phyloP scores from a whole-genome alignment of 2,329 filamentous ascomycete genomes.

The Sporothrix sp. region DNA sequence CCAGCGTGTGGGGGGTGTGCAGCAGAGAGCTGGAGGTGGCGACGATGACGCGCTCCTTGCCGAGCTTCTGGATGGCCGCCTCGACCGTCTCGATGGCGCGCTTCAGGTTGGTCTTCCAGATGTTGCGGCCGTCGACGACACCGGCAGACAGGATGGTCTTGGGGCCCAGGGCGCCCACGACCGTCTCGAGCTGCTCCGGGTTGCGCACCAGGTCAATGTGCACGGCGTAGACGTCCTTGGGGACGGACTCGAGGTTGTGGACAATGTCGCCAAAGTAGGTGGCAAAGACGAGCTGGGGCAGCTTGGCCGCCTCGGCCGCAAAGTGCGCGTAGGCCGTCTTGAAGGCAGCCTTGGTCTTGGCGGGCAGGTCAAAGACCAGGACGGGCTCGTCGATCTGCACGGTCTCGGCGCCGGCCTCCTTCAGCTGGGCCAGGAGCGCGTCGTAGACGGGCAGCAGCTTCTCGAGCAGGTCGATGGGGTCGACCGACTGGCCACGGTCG shows the following conservation, averaged over 20 bases:
- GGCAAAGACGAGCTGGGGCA: constrained; percentile 81
- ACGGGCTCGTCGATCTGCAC: constrained; percentile 98
- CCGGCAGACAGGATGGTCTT: constrained; percentile 88
- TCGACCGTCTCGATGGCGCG: constrained; percentile 84
- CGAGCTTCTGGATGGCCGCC: constrained; percentile 83
- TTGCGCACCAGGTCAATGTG: constrained; percentile 96
- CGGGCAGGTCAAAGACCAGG: constrained; percentile 85
- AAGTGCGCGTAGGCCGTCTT: constrained; percentile 95
- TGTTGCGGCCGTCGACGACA: constrained; percentile 98
- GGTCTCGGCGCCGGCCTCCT: constrained; percentile 88
- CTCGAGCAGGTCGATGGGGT: constrained; percentile 87
- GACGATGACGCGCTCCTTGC: constrained; percentile 94
- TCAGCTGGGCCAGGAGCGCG: constrained; percentile 85
- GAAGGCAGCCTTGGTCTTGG: constrained; percentile 92
- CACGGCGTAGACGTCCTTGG: constrained; percentile 70
- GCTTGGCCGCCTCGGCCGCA: constrained; percentile 61
- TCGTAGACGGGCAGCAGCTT: constrained; percentile 93
- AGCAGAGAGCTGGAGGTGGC: constrained; percentile 96
- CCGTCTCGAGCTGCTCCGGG: constrained; percentile 89
- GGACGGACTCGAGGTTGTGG: constrained; percentile 91
- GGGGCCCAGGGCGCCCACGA: constrained; percentile 71
- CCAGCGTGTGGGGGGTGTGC: constrained; percentile 95
- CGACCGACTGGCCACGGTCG: constrained; percentile 85
- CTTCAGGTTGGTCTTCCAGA: constrained; percentile 99
- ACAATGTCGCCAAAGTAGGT: constrained; percentile 99